phyloP scores from a whole-genome alignment of 768 basidiomycete species.

The Tephrocybe sp. region DNA sequence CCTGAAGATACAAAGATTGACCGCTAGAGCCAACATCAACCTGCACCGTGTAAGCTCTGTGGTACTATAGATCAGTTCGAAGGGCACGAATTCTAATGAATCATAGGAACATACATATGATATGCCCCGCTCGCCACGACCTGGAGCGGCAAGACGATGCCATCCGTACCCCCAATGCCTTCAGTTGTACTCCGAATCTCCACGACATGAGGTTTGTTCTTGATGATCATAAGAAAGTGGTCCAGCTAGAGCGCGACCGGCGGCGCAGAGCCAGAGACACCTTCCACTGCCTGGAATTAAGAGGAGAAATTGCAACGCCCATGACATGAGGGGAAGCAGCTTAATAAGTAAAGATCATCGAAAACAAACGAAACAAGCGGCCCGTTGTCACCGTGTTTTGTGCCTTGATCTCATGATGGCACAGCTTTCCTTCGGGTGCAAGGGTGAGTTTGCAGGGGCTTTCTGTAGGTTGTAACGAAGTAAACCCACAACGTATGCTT shows the following conservation, averaged over 20 bases:
- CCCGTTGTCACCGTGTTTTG: too few species aligned
- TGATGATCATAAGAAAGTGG: not conserved
- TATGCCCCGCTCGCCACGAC: conserved; percentile 51
- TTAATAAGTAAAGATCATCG: too few species aligned
- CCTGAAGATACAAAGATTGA: conserved; percentile 60
- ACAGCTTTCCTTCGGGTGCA: too few species aligned
- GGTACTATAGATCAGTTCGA: not conserved
- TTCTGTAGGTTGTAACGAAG: too few species aligned
- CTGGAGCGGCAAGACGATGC: conserved; percentile 57
- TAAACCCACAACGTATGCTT: too few species aligned
- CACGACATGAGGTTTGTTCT: not conserved
- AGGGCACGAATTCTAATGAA: not conserved
- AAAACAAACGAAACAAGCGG: too few species aligned
- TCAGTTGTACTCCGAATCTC: conserved; percentile 14
- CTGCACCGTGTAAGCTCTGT: conserved; percentile 63
- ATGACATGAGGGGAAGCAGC: not conserved
- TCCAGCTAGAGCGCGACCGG: not conserved
- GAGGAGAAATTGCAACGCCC: not conserved
- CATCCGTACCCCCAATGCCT: conserved; percentile 49
- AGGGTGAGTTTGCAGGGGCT: too few species aligned
- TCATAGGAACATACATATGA: conserved; percentile 48
- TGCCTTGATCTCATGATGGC: too few species aligned
- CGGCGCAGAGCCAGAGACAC: not conserved
- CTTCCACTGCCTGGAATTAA: not conserved
- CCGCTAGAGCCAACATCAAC: conserved; percentile 45